Conservation (phyloP, 2,329 filamentous ascomycete genomes). For the Aspergillus caelatus region DNA sequence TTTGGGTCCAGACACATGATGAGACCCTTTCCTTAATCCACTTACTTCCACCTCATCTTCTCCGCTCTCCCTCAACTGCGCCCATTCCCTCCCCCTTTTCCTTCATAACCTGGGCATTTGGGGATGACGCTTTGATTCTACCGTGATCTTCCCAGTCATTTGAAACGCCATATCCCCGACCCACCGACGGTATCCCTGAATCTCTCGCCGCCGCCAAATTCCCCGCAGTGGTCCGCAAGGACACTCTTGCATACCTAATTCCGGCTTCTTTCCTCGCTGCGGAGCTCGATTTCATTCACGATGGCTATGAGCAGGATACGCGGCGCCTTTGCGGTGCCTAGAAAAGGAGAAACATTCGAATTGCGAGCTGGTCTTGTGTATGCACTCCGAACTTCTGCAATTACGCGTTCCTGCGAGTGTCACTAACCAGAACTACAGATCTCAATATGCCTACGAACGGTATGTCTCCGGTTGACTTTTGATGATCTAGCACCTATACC, state of each 20-base stretch:
- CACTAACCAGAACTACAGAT: conserved; percentile 57
- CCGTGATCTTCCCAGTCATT: background rate
- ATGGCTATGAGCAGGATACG: conserved; percentile 98
- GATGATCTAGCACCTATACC: background rate
- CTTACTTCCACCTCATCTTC: conserved; percentile 10
- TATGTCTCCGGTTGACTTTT: conserved; percentile 32
- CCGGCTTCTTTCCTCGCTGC: conserved; percentile 23
- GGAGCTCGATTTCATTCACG: conserved; percentile 38
- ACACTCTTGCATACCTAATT: conserved; percentile 15
- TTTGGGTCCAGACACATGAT: conserved; percentile 26
- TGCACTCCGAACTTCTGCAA: conserved; percentile 22
- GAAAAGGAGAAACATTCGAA: conserved; percentile 98
- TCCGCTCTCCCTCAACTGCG: conserved; percentile 5
- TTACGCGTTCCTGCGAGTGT: conserved; percentile 25
- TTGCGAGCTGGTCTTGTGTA: conserved; percentile 86
- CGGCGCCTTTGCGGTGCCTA: conserved; percentile 87
- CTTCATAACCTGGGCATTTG: background rate
- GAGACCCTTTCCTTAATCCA: conserved; percentile 20
- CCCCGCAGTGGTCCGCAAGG: conserved; percentile 34
- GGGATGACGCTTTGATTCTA: conserved; percentile 4
- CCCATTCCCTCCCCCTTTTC: conserved; percentile 1
- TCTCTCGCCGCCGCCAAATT: conserved; percentile 25
- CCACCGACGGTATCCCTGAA: conserved; percentile 29
- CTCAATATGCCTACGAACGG: conserved; percentile 98
- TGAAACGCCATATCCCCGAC: background rate